Percentiles rank a stretch among this genome's conserved stretches.
These are phyloP conservation scores for Trypanosomatidae sp. DNA, from an alignment of 208 protist genomes.

Conservation along the genomic window DNA sequence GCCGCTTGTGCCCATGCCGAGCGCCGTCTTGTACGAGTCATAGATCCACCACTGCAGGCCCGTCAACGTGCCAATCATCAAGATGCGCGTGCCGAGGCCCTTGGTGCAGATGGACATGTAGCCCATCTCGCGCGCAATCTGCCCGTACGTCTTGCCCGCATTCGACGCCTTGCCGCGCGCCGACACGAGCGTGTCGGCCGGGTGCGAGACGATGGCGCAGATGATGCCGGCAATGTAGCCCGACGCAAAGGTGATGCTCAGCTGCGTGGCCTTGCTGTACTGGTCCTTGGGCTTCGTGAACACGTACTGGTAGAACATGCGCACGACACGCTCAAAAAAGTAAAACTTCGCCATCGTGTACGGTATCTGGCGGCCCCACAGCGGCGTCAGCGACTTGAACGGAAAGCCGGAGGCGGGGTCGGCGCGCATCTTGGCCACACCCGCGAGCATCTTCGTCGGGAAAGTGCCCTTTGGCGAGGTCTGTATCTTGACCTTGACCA, in stretches of 20 bases:
- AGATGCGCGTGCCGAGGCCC: conserved; percentile 88
- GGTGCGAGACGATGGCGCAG: conserved; percentile 94
- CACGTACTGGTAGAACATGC: conserved; percentile 80
- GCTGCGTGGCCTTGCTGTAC: conserved; percentile 83
- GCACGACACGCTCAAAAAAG: conserved; percentile 83
- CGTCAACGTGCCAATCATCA: conserved; percentile 96
- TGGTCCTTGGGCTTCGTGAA: conserved; percentile 72
- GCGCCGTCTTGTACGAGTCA: conserved; percentile 44
- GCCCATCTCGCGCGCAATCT: conserved; percentile 80
- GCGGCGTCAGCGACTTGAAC: conserved; percentile 79
- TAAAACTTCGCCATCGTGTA: conserved; percentile 95
- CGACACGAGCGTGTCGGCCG: conserved; percentile 91
- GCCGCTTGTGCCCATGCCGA: conserved; percentile 35
- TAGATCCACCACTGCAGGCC: conserved; percentile 95
- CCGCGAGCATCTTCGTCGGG: conserved; percentile 52
- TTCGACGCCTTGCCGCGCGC: conserved; percentile 81
- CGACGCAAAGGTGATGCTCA: conserved; percentile 85
- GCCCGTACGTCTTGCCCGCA: conserved; percentile 54
- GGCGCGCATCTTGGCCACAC: conserved; percentile 48
- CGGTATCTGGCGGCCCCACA: conserved; percentile 92
- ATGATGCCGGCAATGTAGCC: conserved; percentile 93
- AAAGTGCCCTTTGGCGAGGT: conserved; percentile 75
- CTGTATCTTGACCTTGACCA: conserved; percentile 89
- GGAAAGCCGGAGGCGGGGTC: conserved; percentile 73
- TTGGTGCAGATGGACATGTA: conserved; percentile 75